Base-by-base conservation (phyloP, 2,329 filamentous ascomycete genomes). In the Podosphaera leucotricha region DNA sequence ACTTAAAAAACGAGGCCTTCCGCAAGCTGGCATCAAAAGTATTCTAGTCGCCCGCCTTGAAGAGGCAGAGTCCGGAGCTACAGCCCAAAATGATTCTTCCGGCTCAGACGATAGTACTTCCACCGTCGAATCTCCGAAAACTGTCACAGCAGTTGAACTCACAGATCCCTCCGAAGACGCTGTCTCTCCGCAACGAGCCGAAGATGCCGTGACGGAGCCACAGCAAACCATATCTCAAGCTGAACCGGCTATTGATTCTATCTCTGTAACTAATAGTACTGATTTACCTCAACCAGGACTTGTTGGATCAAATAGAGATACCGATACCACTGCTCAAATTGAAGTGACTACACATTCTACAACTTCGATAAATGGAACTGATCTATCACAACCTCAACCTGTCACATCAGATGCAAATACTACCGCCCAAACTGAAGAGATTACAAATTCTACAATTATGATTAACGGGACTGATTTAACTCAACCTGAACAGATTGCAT, bases 1-100 rank as follows among this genome's bases (percentile, higher is more conserved):
- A 64, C 67, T 86, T 37, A 84, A 81, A 61, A 67, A 66, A 46
- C 72, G 80, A 49, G 75, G 75, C n/a, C 69, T 86, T 35, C 64
- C 74, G 5, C 70, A 75, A 48, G 71, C 71, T 20, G 81, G 81
- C 7, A 66, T 84, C 43, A 81, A 85, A 57, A 68, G 75, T 20
- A 80, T 79, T 47, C 70, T 85, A 40, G 67, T 86, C 45, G 70
- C 77, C 47, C 72, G 77, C 47, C 61, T 87, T 39, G 56, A 65
- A 40, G 62, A 61, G 41, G 62, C 61, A 28, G 53, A 59, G 45
- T 56, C 53, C 41, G 57, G 57, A 36, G 50, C 49, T 22, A 56
- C 53, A 1, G 38, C 53, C 3, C 54, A 56, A 33, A 54, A 47
- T 6, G 55, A 55, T 43, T 43, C 43, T n/a, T 40, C 38, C 19